Percentiles rank a stretch among this genome's conserved stretches.
These are phyloP conservation scores for Exophiala viscosa DNA, from an alignment of 2,329 filamentous ascomycete species.

Conservation along the genomic window DNA sequence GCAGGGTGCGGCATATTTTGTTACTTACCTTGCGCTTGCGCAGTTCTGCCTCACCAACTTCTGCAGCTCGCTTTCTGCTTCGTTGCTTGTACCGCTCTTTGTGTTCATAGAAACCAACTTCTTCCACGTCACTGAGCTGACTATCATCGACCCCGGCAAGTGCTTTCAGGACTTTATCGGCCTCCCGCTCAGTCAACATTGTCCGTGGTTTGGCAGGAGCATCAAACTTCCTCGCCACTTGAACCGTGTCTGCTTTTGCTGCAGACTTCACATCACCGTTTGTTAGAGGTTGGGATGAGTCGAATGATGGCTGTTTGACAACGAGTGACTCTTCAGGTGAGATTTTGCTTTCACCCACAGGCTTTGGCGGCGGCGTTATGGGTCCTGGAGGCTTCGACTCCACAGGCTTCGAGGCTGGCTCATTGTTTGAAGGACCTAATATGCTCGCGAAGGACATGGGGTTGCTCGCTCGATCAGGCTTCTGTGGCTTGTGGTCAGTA, in stretches of 20 bases:
- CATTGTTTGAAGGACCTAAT: constrained; percentile 44
- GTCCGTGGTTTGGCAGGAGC: constrained; percentile 56
- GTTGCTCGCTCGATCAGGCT: constrained; percentile 70
- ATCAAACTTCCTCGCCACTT: constrained; percentile 49
- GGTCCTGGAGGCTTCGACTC: constrained; percentile 25
- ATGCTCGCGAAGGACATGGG: constrained; percentile 97
- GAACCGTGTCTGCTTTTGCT: constrained; percentile 41
- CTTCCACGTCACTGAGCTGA: constrained; percentile 57
- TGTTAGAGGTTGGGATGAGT: constrained; percentile 21
- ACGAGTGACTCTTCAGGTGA: constrained; percentile 1
- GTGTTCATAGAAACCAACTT: constrained; percentile 49
- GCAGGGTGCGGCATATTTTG: constrained; percentile 1
- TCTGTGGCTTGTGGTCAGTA: constrained; percentile 46
- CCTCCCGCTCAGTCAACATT: constrained; percentile 57
- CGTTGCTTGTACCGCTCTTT: constrained; percentile 52
- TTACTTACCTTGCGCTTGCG: constrained; percentile 58
- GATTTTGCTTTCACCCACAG: constrained; percentile 14
- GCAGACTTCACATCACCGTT: constrained; percentile 17
- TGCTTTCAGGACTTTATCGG: constrained; percentile 65
- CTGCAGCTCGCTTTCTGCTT: constrained; percentile 63
- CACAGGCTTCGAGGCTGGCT: constrained; percentile 28
- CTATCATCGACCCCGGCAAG: constrained; percentile 58
- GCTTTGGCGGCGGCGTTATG: constrained; percentile 29
- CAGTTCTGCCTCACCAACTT: constrained; percentile 62
- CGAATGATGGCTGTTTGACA: constrained; percentile 29